Percentiles rank a stretch among this genome's conserved stretches.
These are phyloP conservation scores for Neophaeococcomyces mojaviensis DNA, from an alignment of 2,329 filamentous ascomycete genomes.

Conservation along the genomic window DNA sequence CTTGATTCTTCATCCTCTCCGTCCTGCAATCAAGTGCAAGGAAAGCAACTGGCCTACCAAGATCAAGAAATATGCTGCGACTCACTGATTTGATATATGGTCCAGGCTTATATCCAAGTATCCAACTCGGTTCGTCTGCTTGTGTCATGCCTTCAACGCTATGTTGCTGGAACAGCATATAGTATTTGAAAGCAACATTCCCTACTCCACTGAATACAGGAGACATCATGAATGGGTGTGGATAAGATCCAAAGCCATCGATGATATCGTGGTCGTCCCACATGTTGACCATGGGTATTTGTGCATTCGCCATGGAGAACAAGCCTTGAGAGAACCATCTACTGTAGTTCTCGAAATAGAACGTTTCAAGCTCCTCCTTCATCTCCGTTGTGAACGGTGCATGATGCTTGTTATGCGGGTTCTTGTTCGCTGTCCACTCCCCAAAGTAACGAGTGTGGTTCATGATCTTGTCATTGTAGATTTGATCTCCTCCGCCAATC, in stretches of 20 bases:
- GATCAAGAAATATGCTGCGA: slow-evolving; percentile 73
- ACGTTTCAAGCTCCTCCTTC: slow-evolving; percentile 79
- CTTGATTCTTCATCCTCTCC: slow-evolving; percentile 75
- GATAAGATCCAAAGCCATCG: slow-evolving; percentile 88
- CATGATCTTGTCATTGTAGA: slow-evolving; percentile 86
- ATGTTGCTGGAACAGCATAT: slow-evolving; percentile 97
- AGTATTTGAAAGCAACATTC: slow-evolving; percentile 93
- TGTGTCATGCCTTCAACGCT: slow-evolving; percentile 75
- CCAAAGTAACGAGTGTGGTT: slow-evolving; percentile 67
- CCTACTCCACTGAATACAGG: slow-evolving; percentile 86
- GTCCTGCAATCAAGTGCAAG: slow-evolving; percentile 86
- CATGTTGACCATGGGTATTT: slow-evolving; percentile 98
- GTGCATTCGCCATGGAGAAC: slow-evolving; percentile 83
- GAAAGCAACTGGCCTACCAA: slow-evolving; percentile 73
- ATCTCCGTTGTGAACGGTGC: slow-evolving; percentile 71
- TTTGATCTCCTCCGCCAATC: slow-evolving; percentile 93
- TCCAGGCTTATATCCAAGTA: slow-evolving; percentile 69
- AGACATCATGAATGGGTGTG: slow-evolving; percentile 82
- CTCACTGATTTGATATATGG: slow-evolving; percentile 86
- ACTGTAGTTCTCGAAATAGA: slow-evolving; percentile 80
- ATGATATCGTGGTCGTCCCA: slow-evolving; percentile 94
- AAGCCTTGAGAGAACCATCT: slow-evolving; percentile 96
- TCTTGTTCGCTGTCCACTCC: slow-evolving; percentile 76
- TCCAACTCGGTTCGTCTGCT: slow-evolving; percentile 80
- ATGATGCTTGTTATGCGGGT: slow-evolving; percentile 69